Conservation (phyloP, 352 stramenopile species). For the Phytophthora crassamura region DNA sequence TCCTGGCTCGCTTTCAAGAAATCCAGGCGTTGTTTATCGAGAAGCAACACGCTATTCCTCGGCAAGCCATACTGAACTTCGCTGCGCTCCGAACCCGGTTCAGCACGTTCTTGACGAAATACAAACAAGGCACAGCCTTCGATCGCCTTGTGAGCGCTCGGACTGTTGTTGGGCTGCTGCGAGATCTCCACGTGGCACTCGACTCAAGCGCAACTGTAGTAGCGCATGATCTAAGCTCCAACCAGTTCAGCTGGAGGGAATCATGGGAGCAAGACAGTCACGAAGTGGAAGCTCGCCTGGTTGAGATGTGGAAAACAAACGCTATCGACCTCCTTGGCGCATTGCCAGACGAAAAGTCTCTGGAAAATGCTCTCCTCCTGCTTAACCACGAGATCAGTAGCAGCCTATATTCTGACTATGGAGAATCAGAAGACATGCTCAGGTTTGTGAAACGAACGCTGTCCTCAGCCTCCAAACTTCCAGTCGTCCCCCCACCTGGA, state of each 20-base stretch:
- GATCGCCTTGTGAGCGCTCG: background rate
- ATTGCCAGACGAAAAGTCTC: slow-evolving; percentile 1
- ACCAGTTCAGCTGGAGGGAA: slow-evolving; percentile 1
- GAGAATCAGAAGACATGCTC: background rate
- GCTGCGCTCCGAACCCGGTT: background rate
- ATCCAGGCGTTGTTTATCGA: background rate
- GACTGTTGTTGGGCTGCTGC: background rate
- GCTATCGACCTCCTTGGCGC: background rate
- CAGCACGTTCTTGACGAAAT: background rate
- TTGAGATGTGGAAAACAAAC: slow-evolving; percentile 2
- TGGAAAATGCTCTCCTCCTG: slow-evolving; percentile 5
- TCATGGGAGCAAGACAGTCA: background rate
- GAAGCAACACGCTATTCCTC: too few species aligned
- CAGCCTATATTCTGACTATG: background rate
- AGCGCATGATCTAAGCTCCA: too few species aligned
- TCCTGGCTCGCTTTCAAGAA: background rate
- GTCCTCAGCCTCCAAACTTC: background rate
- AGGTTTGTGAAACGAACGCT: background rate
- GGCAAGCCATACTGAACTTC: background rate
- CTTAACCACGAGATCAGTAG: background rate
- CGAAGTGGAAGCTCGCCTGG: background rate
- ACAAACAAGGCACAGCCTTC: slow-evolving; percentile 6
- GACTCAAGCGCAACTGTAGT: background rate
- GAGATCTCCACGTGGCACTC: background rate
- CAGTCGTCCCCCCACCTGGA: background rate